Evolutionary conservation across 225 moss, liverwort and hornwort species (phyloP), one percentile per base, ranked within the genome.

Genomic region (Climacium dendroides): DNA sequence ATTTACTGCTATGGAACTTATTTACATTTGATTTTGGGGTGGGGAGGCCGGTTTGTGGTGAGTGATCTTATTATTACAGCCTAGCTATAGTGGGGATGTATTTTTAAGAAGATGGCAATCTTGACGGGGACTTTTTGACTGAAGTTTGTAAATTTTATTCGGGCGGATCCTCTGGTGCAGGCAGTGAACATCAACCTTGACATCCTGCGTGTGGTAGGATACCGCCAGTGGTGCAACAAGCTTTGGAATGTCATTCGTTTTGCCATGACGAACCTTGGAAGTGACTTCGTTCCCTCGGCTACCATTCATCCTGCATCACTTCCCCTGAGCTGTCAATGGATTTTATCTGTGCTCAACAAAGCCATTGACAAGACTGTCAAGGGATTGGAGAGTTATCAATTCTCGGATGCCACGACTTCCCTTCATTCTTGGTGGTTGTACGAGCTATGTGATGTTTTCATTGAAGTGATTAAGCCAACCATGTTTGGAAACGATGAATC

Each of bases 231-330:
- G 96, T 98, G 98, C 92, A 96, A 98, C 87, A 97, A 98, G 37
- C 93, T 98, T 39, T 98, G 98, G 98, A 97, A 98, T 83, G 97
- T 95, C 22, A 94, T 94, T 37, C 97, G 97, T n/a, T 98, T 98
- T 83, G 97, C 98, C 48, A 94, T 98, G 96, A 97, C 91, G 48
- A 97, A 96, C 87, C 92, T 97, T 87, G 98, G 98, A 81, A 92
- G 71, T 55, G 93, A 94, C 57, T 98, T 97, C 64, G 87, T 93
- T 66, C 97, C 97, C 50, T 96, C 97, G 35, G 87, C 92, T 72
- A 86, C 78, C 19, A 81, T 97, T 65, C 89, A 89, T 62, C 87
- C 93, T 59, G 85, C 93, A 48, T 88, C 87, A 59, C 93, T 97
- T 50, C 95, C 97, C 15, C 93, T 98, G 61, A 93, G 95, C 80